A percentile compares a stretch with the other conserved stretches of the same genome.
Evolutionary conservation across 2,329 filamentous ascomycete genomes (phyloP).

Genomic region (Neonectria hederae): DNA sequence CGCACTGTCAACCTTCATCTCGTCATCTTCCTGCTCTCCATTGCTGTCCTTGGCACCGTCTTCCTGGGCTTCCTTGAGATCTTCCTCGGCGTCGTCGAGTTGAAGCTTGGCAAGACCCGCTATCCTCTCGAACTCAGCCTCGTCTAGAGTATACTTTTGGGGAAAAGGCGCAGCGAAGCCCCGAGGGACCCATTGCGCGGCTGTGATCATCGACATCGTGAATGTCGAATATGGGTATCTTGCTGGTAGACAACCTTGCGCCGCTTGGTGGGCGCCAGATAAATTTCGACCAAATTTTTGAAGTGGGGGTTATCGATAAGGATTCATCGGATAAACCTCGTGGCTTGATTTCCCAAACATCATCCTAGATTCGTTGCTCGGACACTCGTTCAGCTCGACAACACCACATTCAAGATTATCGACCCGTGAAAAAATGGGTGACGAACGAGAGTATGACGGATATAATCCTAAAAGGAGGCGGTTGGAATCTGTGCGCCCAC

Average conservation of each 20-base stretch:
- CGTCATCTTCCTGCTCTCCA: constrained; percentile 46
- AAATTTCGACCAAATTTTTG: constrained; percentile 49
- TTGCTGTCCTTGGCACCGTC: constrained; percentile 40
- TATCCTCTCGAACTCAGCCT: constrained; percentile 79
- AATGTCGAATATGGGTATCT: constrained; percentile 43
- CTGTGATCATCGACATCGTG: constrained; percentile 78
- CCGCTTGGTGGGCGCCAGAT: constrained; percentile 31
- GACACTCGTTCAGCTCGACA: constrained; percentile 1
- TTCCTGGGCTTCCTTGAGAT: constrained; percentile 75
- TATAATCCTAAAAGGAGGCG: constrained; percentile 53
- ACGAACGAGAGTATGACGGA: constrained; percentile 50
- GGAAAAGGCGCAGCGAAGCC: constrained; percentile 81
- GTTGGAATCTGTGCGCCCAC: constrained; percentile 46
- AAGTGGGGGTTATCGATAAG: constrained; percentile 55
- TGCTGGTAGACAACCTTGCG: constrained; percentile 30
- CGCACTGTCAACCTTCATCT: constrained; percentile 48
- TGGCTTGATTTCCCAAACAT: constrained; percentile 20
- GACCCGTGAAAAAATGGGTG: constrained; percentile 42
- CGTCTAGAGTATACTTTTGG: constrained; percentile 78
- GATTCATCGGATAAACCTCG: constrained; percentile 38
- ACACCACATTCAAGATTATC: constrained; percentile 3
- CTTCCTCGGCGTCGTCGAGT: constrained; percentile 91
- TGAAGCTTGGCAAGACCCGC: constrained; percentile 79
- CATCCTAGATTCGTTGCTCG: constrained; percentile 3
- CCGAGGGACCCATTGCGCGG: constrained; percentile 78